phyloP scores from a whole-genome alignment of 805 yeast species.

The Myxozyma mucilagina region DNA sequence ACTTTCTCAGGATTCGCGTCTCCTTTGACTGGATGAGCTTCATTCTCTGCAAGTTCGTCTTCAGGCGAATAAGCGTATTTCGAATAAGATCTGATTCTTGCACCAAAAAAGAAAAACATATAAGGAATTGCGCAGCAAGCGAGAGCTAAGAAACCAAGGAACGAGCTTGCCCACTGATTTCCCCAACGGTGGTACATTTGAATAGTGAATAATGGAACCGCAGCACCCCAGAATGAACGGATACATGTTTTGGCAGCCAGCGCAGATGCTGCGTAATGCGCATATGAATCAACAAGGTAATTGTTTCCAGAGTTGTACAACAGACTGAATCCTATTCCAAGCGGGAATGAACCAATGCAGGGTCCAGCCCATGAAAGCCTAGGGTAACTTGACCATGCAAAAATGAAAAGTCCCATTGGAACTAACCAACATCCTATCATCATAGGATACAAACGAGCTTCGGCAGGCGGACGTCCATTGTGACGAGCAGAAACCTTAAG shows the following conservation, averaged over 20 bases:
- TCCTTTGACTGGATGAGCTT: conserved; percentile 46
- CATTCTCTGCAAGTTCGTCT: conserved; percentile 30
- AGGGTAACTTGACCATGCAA: conserved; percentile 59
- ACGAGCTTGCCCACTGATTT: conserved; percentile 57
- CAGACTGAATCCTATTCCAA: conserved; percentile 49
- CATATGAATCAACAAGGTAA: conserved; percentile 47
- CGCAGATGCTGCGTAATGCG: conserved; percentile 66
- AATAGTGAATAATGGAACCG: conserved; percentile 57
- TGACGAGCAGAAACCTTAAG: conserved; percentile 41
- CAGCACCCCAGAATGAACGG: conserved; percentile 56
- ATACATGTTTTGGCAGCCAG: conserved; percentile 75
- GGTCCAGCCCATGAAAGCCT: conserved; percentile 56
- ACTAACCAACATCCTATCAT: conserved; percentile 56
- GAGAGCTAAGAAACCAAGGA: conserved; percentile 53
- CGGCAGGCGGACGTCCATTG: conserved; percentile 55
- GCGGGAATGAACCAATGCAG: conserved; percentile 46
- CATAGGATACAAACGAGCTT: conserved; percentile 59
- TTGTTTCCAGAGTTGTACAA: conserved; percentile 65
- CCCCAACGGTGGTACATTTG: conserved; percentile 59
- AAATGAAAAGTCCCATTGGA: conserved; percentile 57
- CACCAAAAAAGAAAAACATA: conserved; percentile 53
- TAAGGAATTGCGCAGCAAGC: conserved; percentile 58
- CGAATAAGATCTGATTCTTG: conserved; percentile 50
- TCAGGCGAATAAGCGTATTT: conserved; percentile 64
- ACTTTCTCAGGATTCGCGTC: conserved; percentile 4